Conservation (phyloP, 345 rosid genomes). For the Cardamine chenopodiifolia region DNA sequence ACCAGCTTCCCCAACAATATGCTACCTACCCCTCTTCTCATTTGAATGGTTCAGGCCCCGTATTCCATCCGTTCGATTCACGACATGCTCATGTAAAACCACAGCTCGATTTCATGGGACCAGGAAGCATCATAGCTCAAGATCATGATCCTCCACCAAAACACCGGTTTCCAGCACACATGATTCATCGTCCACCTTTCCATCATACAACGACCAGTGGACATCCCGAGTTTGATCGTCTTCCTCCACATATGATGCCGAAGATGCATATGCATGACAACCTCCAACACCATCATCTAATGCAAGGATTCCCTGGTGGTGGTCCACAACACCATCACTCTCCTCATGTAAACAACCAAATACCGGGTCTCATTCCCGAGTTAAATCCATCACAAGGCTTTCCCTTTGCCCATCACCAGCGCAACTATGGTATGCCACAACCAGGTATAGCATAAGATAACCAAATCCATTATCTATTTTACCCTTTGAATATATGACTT, state of each 20-base stretch:
- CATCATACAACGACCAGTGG: conserved; percentile 55
- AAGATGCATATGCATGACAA: conserved; percentile 69
- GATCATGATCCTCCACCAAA: conserved; percentile 56
- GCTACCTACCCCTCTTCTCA: conserved; percentile 54
- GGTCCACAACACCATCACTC: conserved; percentile 46
- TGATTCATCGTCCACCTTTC: conserved; percentile 68
- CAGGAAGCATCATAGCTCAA: conserved; percentile 50
- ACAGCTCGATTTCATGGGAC: conserved; percentile 61
- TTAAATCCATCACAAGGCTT: conserved; percentile 62
- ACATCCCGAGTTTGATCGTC: conserved; percentile 62
- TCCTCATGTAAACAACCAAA: conserved; percentile 62
- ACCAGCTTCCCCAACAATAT: conserved; percentile 54
- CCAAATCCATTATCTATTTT: background rate
- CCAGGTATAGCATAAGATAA: conserved; percentile 41
- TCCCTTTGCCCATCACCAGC: conserved; percentile 61
- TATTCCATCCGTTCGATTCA: conserved; percentile 61
- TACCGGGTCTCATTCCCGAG: conserved; percentile 59
- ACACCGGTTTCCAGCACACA: conserved; percentile 59
- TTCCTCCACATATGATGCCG: conserved; percentile 59
- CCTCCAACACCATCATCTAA: conserved; percentile 59
- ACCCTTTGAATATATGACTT: conserved; percentile 1
- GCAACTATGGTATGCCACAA: conserved; percentile 60
- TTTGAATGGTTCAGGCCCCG: conserved; percentile 58
- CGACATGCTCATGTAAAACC: conserved; percentile 60
- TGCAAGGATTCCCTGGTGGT: conserved; percentile 61